A percentile compares a stretch with the other conserved stretches of the same genome.
phyloP scores from a whole-genome alignment of 768 basidiomycete genomes.

The Leccinum disarticulatum region DNA sequence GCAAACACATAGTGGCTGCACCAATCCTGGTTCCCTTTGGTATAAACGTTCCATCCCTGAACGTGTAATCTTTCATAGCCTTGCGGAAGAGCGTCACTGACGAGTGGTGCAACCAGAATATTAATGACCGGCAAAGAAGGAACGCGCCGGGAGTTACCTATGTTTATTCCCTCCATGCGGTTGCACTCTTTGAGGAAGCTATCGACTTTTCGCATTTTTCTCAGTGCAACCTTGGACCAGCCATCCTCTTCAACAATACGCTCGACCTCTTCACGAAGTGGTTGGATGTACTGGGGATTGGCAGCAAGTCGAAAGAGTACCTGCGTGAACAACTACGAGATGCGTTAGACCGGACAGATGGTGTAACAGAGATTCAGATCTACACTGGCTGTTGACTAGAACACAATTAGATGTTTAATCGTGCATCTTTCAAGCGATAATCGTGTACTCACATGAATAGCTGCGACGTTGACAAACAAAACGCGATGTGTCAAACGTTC shows the following conservation, averaged over 20 bases:
- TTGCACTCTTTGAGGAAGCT: constrained; percentile 11
- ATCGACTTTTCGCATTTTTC: constrained; percentile 7
- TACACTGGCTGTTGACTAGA: background rate
- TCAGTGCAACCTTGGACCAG: constrained; percentile 2
- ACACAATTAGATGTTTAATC: background rate
- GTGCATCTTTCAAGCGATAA: background rate
- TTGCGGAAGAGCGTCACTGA: background rate
- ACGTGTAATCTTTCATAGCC: background rate
- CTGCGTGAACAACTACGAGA: background rate
- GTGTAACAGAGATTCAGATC: background rate
- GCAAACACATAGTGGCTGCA: background rate
- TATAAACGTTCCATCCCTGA: background rate
- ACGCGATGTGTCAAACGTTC: background rate
- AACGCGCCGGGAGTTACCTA: background rate
- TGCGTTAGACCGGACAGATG: background rate
- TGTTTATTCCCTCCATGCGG: constrained; percentile 1
- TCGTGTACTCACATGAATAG: background rate
- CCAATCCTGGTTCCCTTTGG: background rate
- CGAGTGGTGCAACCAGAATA: background rate
- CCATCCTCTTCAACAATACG: background rate
- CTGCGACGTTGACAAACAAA: background rate
- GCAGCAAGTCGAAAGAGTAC: constrained; percentile 3
- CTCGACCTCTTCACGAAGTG: constrained; percentile 10
- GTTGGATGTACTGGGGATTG: background rate
- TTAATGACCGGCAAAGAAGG: background rate